Base-by-base conservation (phyloP, 805 yeast genomes). In the Barnettozyma californica region DNA sequence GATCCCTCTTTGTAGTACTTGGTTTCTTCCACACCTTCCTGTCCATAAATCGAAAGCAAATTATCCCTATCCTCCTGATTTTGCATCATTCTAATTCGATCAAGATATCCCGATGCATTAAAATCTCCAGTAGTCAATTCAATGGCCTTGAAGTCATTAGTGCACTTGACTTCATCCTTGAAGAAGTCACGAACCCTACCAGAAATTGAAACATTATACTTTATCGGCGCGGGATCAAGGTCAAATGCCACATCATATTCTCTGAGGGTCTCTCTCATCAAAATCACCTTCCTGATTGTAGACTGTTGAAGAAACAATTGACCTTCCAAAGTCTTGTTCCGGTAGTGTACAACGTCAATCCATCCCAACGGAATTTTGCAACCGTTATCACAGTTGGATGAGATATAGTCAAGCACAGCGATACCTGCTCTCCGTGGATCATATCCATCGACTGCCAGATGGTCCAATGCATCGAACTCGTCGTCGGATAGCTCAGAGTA, bases 1-100 rank as follows among this genome's bases (percentile, higher is more conserved):
- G 57, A 52, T 1, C 61, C 63, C 38, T 59, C 63, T 47, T 61
- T 59, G 42, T 56, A 61, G 34, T 61, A 58, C 20, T 61, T 46
- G 43, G 51, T 52, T 21, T 54, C 58, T 9, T 41, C 44, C 11
- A 41, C 29, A 2, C 46, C 45, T 16, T 27, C 13, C 1, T 31
- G 14, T 23, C 26, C 42, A n/a, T 47, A 47, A 13, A 47, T 44
- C 3, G 29, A 21, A 7, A 47, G 16, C 11, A 47, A 23, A 18
- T 21, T 10, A n/a, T 43, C 41, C 18, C 26, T 39, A 20, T 47
- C 46, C 11, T n/a, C 20, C 19, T 34, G n/a, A 26, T 43, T 34
- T n/a, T 14, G 14, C 16, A 47, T n/a, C 9, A 11, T 13, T 7
- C 41, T 42, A 11, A 47, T 39, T n/a, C 5, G n/a, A 16, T 21